Evolutionary conservation across 139 green algal genomes (phyloP), one percentile per base, ranked within the genome.

Genomic region (Mychonastes homosphaera): DNA sequence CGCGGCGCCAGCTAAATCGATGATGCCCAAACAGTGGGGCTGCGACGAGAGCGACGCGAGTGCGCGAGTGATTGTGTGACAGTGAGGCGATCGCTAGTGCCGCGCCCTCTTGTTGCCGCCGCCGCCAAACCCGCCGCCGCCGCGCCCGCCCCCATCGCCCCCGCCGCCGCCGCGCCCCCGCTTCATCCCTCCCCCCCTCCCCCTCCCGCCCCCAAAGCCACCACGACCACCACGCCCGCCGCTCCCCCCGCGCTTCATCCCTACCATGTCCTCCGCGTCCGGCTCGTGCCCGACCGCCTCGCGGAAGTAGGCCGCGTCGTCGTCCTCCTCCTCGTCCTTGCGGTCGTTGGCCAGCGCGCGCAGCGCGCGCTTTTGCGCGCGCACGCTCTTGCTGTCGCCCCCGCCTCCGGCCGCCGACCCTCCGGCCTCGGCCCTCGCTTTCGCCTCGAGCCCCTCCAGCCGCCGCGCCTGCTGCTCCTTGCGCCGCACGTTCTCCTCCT

Each of bases 401-500:
- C 21, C 59, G 2, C 13, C 57, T 29, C 21, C 62, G 40, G 53
- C 41, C 18, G 57, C 52, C 8, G 53, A 57, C 19, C 34, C 36
- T 6, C 16, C 51, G 16, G 9, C 56, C 24, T 46, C 65, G 26
- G 30, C 7, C 50, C 19, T 18, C 10, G 8, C 9, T 6, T 9
- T 19, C n/a, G 44, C 45, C 36, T 53, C 41, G 10, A 38, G 45
- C n/a, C 40, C 43, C 3, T 48, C 38, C 27, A 40, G 35, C 9
- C 39, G 56, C 19, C 27, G 51, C 0, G 46, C 29, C 18, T 71
- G 58, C 12, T 66, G 64, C 33, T 72, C 49, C 62, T 88, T 87
- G 23, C 68, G 59, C 33, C 53, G 44, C 29, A 88, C 77, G 62
- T 91, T 89, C 23, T 69, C 77, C 41, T 84, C 80, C 76, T 89